Base-by-base conservation (phyloP, 2,329 filamentous ascomycete species). In the Colletotrichum sidae region DNA sequence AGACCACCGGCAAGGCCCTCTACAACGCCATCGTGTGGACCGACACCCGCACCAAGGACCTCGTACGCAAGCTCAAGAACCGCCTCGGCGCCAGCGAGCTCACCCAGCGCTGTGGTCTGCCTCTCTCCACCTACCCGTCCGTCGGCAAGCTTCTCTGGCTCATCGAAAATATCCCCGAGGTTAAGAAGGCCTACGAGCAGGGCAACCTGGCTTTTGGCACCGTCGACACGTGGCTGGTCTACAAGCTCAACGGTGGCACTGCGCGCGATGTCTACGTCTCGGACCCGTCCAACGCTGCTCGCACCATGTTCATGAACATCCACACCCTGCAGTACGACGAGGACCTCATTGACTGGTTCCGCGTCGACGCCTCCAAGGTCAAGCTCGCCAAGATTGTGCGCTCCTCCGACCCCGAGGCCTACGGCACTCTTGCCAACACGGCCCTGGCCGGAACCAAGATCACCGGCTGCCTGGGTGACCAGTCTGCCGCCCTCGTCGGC, bases 251-350 rank as follows among this genome's bases (percentile, higher is more conserved):
- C 71, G 92, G 92, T 63, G 90, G 90, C 15, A 83, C 81, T 44
- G 84, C 86, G 64, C 86, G 84, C 60, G 86, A 90, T 60, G 76
- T 92, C 57, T 88, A 90, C 74, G 91, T 95, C 64, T 93, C 92
- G 2, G 92, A 96, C 72, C 86, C 90, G 6, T 91, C 91, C 63
- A 96, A 96, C 75, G 92, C 92, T n/a, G 93, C 90, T 3, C 83
- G 92, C 69, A 95, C 92, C 47, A 94, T 94, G 92, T 94, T 96
- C 78, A 92, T 94, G 88, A 92, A 94, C 76, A 83, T 95, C 38
- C 84, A 92, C 72, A 92, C 87, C 1, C 82, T 93, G 49, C 78
- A 93, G 71, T 96, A 95, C 76, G 91, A 93, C 72, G 86, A 91
- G 52, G 84, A 86, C 55, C 84, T 94, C 53, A 80, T 94, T 37